These are phyloP conservation scores for Hsuehochloa calcarea DNA, from an alignment of 176 grass and related monocot species.

Conservation along the genomic window DNA sequence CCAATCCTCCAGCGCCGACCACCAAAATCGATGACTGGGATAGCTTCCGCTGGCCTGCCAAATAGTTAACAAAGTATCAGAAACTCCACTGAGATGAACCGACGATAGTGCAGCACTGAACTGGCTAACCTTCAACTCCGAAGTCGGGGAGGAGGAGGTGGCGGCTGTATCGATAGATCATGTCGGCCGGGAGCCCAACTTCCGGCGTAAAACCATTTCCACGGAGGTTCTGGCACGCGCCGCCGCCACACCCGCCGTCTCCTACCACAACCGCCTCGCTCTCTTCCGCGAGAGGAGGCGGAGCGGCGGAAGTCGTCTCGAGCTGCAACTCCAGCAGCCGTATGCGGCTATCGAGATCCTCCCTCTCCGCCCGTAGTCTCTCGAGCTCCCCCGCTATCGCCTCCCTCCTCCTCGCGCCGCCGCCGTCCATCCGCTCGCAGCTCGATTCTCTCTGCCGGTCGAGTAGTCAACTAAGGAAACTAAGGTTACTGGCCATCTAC, in stretches of 20 bases:
- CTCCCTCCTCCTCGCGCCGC: slow-evolving; percentile 19
- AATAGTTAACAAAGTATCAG: neutral
- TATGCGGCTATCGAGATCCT: slow-evolving; percentile 61
- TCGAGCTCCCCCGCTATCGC: slow-evolving; percentile 51
- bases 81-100: neutral
- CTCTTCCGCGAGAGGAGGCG: neutral
- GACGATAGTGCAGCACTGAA: neutral
- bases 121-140: slow-evolving; percentile 63
- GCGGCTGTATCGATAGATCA: slow-evolving; percentile 85
- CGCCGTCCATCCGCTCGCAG: slow-evolving; percentile 17
- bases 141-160: slow-evolving; percentile 91
- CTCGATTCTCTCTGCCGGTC: neutral
- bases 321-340: slow-evolving; percentile 56
- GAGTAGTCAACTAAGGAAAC: too few relatives aligned
- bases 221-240: slow-evolving; percentile 13
- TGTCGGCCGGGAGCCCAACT: slow-evolving; percentile 43
- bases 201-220: neutral
- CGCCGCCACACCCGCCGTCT: neutral
- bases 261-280: neutral
- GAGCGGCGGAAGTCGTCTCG: neutral
- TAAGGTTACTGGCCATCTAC: neutral
- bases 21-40: slow-evolving; percentile 78
- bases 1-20: slow-evolving; percentile 85
- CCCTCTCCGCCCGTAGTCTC: slow-evolving; percentile 46
- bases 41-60: slow-evolving; percentile 64